Percentiles rank a stretch among this genome's conserved stretches.
Conservation (phyloP, 441 rosid genomes). For the Raphanus hybrid region DNA sequence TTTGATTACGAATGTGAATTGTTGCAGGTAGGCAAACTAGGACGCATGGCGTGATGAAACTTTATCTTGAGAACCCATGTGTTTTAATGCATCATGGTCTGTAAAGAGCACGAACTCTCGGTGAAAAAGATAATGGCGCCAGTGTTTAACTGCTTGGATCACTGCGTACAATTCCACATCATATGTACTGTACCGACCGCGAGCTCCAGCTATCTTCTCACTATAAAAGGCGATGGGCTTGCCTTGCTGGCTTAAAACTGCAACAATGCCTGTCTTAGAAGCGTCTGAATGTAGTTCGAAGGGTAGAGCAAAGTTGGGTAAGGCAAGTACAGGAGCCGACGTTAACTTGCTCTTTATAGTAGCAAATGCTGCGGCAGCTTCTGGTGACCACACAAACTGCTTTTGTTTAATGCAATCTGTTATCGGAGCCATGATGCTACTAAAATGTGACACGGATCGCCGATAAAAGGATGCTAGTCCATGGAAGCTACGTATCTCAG, state of each 20-base stretch:
- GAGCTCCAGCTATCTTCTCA: neutral
- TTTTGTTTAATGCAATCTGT: neutral
- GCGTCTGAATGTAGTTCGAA: neutral
- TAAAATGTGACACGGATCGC: neutral
- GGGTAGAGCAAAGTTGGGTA: neutral
- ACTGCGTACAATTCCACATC: neutral
- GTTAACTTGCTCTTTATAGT: neutral
- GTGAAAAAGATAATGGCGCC: neutral
- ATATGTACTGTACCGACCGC: neutral
- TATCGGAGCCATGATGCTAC: neutral
- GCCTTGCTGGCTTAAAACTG: neutral
- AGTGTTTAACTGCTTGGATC: neutral
- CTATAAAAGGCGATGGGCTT: neutral
- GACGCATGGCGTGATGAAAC: neutral
- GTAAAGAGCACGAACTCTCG: neutral
- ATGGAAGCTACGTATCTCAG: neutral
- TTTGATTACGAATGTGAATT: too few relatives aligned
- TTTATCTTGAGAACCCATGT: neutral
- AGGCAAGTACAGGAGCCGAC: constrained; percentile 36
- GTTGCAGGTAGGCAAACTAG: neutral
- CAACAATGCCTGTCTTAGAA: neutral
- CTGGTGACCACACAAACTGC: neutral
- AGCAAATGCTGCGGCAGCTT: neutral
- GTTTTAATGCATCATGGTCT: neutral
- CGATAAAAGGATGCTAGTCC: neutral